phyloP scores from a whole-genome alignment of 164 flowering plant species.

The Stephania japonica region DNA sequence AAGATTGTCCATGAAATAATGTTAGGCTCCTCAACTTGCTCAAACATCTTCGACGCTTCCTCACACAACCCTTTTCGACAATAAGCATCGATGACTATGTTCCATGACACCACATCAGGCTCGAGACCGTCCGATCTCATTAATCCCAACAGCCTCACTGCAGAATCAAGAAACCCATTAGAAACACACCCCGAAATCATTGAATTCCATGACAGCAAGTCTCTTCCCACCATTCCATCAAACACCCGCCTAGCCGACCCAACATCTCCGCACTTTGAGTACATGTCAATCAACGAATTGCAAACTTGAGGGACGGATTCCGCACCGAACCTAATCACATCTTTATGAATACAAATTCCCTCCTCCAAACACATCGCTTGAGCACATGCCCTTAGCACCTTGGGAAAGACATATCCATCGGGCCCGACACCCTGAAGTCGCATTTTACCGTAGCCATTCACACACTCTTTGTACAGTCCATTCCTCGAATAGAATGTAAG shows the following conservation, averaged over 20 bases:
- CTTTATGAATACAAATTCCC: conserved; percentile 38
- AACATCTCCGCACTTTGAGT: conserved; percentile 40
- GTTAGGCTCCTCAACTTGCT: conserved; percentile 37
- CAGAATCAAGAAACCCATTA: conserved; percentile 28
- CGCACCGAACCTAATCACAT: conserved; percentile 28
- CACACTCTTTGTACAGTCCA: conserved; percentile 25
- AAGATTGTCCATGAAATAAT: conserved; percentile 52
- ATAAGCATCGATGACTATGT: conserved; percentile 46
- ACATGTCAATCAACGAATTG: conserved; percentile 50
- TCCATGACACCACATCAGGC: conserved; percentile 50
- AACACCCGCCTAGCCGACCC: conserved; percentile 31
- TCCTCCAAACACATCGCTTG: conserved; percentile 17
- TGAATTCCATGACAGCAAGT: conserved; percentile 50
- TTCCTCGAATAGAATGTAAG: conserved; percentile 30
- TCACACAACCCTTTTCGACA: conserved; percentile 42
- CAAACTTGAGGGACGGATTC: conserved; percentile 27
- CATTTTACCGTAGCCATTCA: conserved; percentile 27
- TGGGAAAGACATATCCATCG: conserved; percentile 49
- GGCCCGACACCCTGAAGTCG: conserved; percentile 28
- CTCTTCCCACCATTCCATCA: conserved; percentile 31
- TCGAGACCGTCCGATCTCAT: conserved; percentile 32
- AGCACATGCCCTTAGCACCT: conserved; percentile 38
- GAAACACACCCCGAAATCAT: conserved; percentile 45
- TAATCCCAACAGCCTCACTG: conserved; percentile 24
- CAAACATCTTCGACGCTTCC: conserved; percentile 36